Conservation (phyloP, 2,329 filamentous ascomycete genomes). For the Xylariaceae sp. region DNA sequence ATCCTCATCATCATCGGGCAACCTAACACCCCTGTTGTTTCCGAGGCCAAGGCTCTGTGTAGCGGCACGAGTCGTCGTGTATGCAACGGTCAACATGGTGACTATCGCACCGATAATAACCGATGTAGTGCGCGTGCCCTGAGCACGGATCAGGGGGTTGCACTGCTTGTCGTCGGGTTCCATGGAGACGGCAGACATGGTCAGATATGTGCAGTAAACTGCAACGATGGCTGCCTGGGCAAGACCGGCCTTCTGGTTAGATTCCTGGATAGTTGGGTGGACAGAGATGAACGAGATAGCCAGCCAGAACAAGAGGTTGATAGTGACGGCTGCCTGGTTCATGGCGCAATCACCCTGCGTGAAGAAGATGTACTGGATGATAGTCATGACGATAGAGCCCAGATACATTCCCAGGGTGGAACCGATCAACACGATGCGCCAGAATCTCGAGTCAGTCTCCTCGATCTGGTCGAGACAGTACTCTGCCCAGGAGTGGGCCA, state of each 20-base stretch:
- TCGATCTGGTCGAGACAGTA: slow-evolving; percentile 94
- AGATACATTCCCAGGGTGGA: slow-evolving; percentile 93
- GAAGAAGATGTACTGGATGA: slow-evolving; percentile 97
- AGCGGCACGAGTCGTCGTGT: slow-evolving; percentile 93
- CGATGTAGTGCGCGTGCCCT: slow-evolving; percentile 82
- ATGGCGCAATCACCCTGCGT: slow-evolving; percentile 75
- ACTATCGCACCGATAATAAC: slow-evolving; percentile 90
- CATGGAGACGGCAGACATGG: slow-evolving; percentile 97
- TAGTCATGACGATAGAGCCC: slow-evolving; percentile 84
- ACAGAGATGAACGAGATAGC: slow-evolving; percentile 78
- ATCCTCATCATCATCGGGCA: slow-evolving; percentile 68
- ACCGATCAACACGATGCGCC: slow-evolving; percentile 83
- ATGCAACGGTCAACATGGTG: slow-evolving; percentile 94
- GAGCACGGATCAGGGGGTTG: slow-evolving; percentile 83
- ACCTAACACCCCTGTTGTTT: slow-evolving; percentile 53
- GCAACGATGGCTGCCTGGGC: slow-evolving; percentile 98
- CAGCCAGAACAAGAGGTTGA: slow-evolving; percentile 83
- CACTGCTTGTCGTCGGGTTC: slow-evolving; percentile 90
- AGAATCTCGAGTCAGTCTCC: slow-evolving; percentile 73
- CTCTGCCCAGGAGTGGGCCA: slow-evolving; percentile 96
- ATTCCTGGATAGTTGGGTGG: slow-evolving; percentile 83
- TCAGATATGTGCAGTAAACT: slow-evolving; percentile 97
- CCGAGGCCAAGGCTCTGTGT: slow-evolving; percentile 80
- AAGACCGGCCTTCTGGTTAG: slow-evolving; percentile 87
- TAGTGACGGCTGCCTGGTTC: slow-evolving; percentile 94